phyloP scores from a whole-genome alignment of 2,329 filamentous ascomycete species.

The Aspergillus piperis region DNA sequence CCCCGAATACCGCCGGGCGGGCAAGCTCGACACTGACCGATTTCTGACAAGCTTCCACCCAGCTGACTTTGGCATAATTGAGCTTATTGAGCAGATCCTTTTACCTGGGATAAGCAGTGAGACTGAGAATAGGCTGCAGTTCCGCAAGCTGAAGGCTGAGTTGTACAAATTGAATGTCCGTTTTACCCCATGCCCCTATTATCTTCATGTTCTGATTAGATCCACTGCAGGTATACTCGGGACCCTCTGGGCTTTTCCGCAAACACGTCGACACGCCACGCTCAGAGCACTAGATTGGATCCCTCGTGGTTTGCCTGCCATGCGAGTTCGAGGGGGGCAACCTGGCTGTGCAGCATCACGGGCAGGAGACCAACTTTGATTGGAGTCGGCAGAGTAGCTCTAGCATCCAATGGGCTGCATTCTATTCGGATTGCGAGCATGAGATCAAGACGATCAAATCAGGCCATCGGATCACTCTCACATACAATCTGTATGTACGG shows the following conservation, averaged over 20 bases:
- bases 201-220: not conserved
- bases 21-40: conserved; percentile 49
- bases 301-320: conserved; percentile 56
- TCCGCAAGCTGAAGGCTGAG: conserved; percentile 51
- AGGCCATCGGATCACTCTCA: conserved; percentile 60
- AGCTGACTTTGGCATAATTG: conserved; percentile 55
- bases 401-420: conserved; percentile 39
- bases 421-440: conserved; percentile 42
- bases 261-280: conserved; percentile 58
- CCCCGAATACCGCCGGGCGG: conserved; percentile 55
- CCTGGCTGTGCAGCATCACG: conserved; percentile 37
- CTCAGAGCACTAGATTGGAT: conserved; percentile 52
- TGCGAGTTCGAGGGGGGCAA: conserved; percentile 35
- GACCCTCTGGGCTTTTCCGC: conserved; percentile 54
- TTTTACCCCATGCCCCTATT: not conserved
- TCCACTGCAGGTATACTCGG: conserved; percentile 50
- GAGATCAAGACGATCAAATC: conserved; percentile 48
- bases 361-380: conserved; percentile 27
- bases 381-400: conserved; percentile 27
- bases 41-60: conserved; percentile 57
- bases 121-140: conserved; percentile 14
- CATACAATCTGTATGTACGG: conserved; percentile 59
- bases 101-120: conserved; percentile 34
- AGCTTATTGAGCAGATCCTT: conserved; percentile 51
- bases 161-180: conserved; percentile 60